Evolutionary conservation across 2,329 filamentous ascomycete species (phyloP).

Genomic region (Cladobotryum protrusum): DNA sequence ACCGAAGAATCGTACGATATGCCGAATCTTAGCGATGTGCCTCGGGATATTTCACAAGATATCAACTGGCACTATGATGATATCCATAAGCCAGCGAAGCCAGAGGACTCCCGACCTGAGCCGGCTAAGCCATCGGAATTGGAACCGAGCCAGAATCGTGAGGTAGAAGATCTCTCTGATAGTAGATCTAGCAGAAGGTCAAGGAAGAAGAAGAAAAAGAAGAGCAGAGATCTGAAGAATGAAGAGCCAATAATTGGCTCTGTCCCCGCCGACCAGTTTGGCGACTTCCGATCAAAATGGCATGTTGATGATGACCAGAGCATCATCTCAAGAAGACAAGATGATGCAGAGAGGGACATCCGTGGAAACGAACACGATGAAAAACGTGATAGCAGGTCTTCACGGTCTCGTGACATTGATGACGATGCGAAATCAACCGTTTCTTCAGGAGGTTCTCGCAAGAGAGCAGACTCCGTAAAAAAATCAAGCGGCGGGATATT

Average conservation of each 20-base stretch:
- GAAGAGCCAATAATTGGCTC: constrained; percentile 19
- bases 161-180: constrained; percentile 7
- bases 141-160: background rate
- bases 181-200: background rate
- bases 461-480: constrained; percentile 35
- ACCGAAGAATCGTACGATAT: background rate
- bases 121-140: background rate
- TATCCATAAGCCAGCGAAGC: background rate
- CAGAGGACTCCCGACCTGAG: background rate
- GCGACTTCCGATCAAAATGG: constrained; percentile 6
- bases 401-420: constrained; percentile 37
- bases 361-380: constrained; percentile 31
- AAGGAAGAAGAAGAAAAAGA: constrained; percentile 8
- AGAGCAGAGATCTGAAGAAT: constrained; percentile 1
- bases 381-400: constrained; percentile 21
- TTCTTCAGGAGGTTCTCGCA: constrained; percentile 20
- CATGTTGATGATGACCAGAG: constrained; percentile 21
- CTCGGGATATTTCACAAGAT: constrained; percentile 2
- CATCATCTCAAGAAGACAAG: constrained; percentile 34
- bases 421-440: constrained; percentile 34
- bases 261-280: constrained; percentile 23
- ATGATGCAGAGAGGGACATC: constrained; percentile 30
- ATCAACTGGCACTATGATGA: background rate
- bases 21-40: background rate
- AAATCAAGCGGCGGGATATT: constrained; percentile 38